Percentiles rank a stretch among this genome's conserved stretches.
These are phyloP conservation scores for Diaporthe capsici DNA, from an alignment of 2,329 filamentous ascomycete species.

Conservation along the genomic window DNA sequence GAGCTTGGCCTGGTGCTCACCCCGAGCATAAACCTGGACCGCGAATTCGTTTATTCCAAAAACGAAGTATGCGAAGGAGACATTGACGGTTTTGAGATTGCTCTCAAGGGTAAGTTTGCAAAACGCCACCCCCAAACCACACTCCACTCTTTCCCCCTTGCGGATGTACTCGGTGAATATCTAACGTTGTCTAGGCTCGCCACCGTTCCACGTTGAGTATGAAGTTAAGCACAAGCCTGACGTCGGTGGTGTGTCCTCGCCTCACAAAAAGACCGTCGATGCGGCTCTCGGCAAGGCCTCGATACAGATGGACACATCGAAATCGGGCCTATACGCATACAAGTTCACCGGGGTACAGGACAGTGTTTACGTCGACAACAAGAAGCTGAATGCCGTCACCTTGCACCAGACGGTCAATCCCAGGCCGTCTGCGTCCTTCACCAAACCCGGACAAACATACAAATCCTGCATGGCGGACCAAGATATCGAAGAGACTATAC, in stretches of 20 bases:
- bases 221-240: slow-evolving; percentile 80
- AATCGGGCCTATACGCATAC: slow-evolving; percentile 88
- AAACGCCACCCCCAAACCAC: neutral
- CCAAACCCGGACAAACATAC: slow-evolving; percentile 90
- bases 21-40: slow-evolving; percentile 69
- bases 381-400: slow-evolving; percentile 74
- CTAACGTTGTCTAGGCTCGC: slow-evolving; percentile 70
- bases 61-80: slow-evolving; percentile 94
- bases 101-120: slow-evolving; percentile 75
- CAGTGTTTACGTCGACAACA: slow-evolving; percentile 83
- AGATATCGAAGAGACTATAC: slow-evolving; percentile 86
- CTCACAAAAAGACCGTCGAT: slow-evolving; percentile 80
- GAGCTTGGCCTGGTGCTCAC: slow-evolving; percentile 76
- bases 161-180: neutral
- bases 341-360: slow-evolving; percentile 87
- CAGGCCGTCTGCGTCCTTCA: slow-evolving; percentile 85
- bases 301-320: slow-evolving; percentile 87
- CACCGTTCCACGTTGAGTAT: slow-evolving; percentile 88
- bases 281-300: slow-evolving; percentile 82
- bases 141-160: neutral
- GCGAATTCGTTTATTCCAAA: slow-evolving; percentile 73
- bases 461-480: slow-evolving; percentile 93
- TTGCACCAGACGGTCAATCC: slow-evolving; percentile 89
- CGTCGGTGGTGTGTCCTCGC: slow-evolving; percentile 72
- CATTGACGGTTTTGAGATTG: slow-evolving; percentile 88